Percentiles rank a stretch among this genome's conserved stretches.
phyloP scores from a whole-genome alignment of 192 early-diverging fungal species.

The Podila epigama region DNA sequence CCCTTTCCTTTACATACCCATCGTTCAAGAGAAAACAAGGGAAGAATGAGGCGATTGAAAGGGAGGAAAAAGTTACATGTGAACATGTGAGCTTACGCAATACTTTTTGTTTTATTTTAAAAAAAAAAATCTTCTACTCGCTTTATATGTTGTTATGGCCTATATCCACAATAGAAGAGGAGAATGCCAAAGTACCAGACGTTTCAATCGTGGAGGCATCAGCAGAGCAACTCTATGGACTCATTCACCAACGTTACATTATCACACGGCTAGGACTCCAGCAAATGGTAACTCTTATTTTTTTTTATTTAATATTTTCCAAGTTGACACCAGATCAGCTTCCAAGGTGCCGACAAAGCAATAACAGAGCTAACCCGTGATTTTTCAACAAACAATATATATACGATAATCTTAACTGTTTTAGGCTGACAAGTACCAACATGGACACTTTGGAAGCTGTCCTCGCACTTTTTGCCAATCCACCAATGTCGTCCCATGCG shows the following conservation, averaged over 20 bases:
- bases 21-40: too few relatives aligned
- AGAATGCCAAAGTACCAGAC: constrained; percentile 68
- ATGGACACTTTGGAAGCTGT: constrained; percentile 78
- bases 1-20: too few relatives aligned
- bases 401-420: too few relatives aligned
- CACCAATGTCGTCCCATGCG: constrained; percentile 71
- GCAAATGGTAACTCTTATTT: constrained; percentile 82
- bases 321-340: not conserved
- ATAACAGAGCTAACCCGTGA: not conserved
- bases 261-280: constrained; percentile 86
- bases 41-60: not conserved
- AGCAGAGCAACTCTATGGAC: constrained; percentile 90
- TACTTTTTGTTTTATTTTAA: not conserved
- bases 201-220: constrained; percentile 80
- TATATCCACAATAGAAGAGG: constrained; percentile 50
- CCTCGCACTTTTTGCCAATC: constrained; percentile 75
- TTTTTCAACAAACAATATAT: too few relatives aligned
- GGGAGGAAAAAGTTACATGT: not conserved
- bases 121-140: too few relatives aligned
- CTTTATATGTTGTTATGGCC: not conserved
- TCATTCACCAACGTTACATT: constrained; percentile 95
- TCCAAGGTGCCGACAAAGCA: not conserved
- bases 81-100: not conserved
- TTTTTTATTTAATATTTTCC: too few relatives aligned
- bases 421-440: constrained; percentile 73